Evolutionary conservation across 2,329 filamentous ascomycete species (phyloP).

Genomic region (Orbilia ellipsospora): DNA sequence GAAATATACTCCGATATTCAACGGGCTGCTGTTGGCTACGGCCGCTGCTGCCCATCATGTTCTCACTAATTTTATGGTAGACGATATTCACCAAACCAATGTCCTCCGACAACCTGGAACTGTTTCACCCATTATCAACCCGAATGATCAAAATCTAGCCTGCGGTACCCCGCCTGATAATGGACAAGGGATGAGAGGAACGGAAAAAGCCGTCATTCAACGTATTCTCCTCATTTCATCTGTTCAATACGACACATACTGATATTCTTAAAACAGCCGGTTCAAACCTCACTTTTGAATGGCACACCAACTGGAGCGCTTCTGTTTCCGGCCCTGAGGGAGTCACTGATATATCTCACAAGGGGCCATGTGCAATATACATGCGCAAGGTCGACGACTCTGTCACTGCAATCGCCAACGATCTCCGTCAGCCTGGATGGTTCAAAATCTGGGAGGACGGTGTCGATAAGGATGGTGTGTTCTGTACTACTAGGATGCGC

Average conservation of each 20-base stretch:
- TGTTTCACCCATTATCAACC: slow-evolving; percentile 27
- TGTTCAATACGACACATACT: background rate
- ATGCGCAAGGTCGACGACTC: slow-evolving; percentile 37
- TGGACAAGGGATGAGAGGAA: slow-evolving; percentile 27
- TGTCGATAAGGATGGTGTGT: slow-evolving; percentile 26
- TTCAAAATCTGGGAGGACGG: slow-evolving; percentile 52
- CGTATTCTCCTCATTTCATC: slow-evolving; percentile 9
- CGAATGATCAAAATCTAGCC: slow-evolving; percentile 16
- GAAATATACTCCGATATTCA: background rate
- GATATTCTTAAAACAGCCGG: slow-evolving; percentile 24
- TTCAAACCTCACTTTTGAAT: slow-evolving; percentile 44
- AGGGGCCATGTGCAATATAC: slow-evolving; percentile 48
- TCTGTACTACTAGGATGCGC: slow-evolving; percentile 46
- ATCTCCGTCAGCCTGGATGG: slow-evolving; percentile 28
- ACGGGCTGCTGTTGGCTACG: background rate
- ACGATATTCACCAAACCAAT: slow-evolving; percentile 29
- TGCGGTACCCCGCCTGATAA: slow-evolving; percentile 31
- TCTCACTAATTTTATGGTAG: slow-evolving; percentile 30
- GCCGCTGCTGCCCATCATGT: slow-evolving; percentile 28
- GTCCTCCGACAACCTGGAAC: slow-evolving; percentile 48
- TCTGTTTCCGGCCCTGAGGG: slow-evolving; percentile 33
- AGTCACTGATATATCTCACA: slow-evolving; percentile 38
- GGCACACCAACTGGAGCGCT: slow-evolving; percentile 42
- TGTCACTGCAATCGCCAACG: slow-evolving; percentile 21
- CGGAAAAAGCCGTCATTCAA: slow-evolving; percentile 9